Base-by-base conservation (phyloP, 495 filamentous ascomycete species). In the Entonaema liquescens region DNA sequence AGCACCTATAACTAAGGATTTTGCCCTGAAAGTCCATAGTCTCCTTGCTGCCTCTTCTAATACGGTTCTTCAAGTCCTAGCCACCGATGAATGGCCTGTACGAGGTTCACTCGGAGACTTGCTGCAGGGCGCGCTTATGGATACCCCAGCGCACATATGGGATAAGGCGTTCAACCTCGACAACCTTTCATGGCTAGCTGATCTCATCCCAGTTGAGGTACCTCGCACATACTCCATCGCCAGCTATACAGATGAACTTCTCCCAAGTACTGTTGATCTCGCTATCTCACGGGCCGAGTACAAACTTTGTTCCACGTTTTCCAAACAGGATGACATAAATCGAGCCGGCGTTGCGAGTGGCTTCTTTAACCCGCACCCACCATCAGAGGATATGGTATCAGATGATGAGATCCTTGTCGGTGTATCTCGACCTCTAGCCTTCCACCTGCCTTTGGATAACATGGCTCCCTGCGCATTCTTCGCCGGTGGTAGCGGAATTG, bases 161-260 rank as follows among this genome's bases (percentile, higher is more conserved):
- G 81, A 86, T 63, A 75, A 77, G 31, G 83, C 83, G 1, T 85
- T 86, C 49, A 75, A 74, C 31, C 71, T 82, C 6, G 66, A 77
- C 25, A 78, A 83, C 55, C 61, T 86, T 17, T 65, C 76, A 0
- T 86, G 84, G 84, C 75, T 86, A 0, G 63, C 70, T 3, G 83
- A 85, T 28, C 63, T 86, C 17, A 78, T 86, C 47, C 52, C 77
- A 0, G 76, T 84, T 9, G 83, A 86, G 68, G 79, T 86, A 0
- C 84, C 82, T 9, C 78, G 84, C 17, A 86, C 84, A 0, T 86
- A 86, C 47, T 82, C 79, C 25, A 86, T 86, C 40, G 83, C 83
- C 25, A 84, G 76, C 55, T 73, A 80, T 55, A 79, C 82, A 1
- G 66, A 80, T 17, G 82, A 82, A 62, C 77, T 85, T 25, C 81